Percentiles rank a stretch among this genome's conserved stretches.
phyloP scores from a whole-genome alignment of 192 early-diverging fungal genomes.

The Radiomyces spectabilis region DNA sequence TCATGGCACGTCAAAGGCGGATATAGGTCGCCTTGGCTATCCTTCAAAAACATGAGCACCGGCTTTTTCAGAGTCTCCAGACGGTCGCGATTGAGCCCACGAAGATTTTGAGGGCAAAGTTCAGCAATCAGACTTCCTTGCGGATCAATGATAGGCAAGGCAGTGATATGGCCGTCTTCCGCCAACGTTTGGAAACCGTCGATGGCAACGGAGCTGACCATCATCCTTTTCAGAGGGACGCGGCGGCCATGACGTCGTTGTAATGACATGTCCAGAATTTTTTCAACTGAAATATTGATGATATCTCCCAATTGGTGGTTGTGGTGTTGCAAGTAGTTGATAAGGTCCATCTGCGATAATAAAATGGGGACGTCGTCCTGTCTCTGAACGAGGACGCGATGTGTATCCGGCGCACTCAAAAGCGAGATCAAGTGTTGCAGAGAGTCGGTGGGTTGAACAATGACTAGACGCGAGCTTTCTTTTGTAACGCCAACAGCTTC shows the following conservation, averaged over 20 bases:
- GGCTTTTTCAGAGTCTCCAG: slow-evolving; percentile 51
- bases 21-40: slow-evolving; percentile 46
- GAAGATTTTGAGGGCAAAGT: slow-evolving; percentile 63
- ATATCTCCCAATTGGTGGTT: slow-evolving; percentile 45
- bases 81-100: slow-evolving; percentile 56
- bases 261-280: slow-evolving; percentile 15
- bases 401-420: slow-evolving; percentile 20
- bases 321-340: slow-evolving; percentile 37
- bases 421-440: neutral
- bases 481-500: slow-evolving; percentile 13
- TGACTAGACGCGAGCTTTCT: slow-evolving; percentile 4
- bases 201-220: slow-evolving; percentile 34
- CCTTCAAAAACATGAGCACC: slow-evolving; percentile 56
- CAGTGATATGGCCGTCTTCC: slow-evolving; percentile 35
- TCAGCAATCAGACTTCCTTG: slow-evolving; percentile 53
- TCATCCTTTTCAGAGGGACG: slow-evolving; percentile 34
- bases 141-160: slow-evolving; percentile 56
- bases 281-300: slow-evolving; percentile 27
- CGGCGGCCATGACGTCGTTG: slow-evolving; percentile 18
- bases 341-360: slow-evolving; percentile 45
- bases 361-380: slow-evolving; percentile 28
- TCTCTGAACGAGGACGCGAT: slow-evolving; percentile 40
- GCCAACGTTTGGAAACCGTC: slow-evolving; percentile 36
- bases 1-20: slow-evolving; percentile 40
- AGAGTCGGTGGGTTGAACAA: slow-evolving; percentile 6